These are phyloP conservation scores for Phytophthora sp. DNA, from an alignment of 352 stramenopile genomes.

Conservation along the genomic window DNA sequence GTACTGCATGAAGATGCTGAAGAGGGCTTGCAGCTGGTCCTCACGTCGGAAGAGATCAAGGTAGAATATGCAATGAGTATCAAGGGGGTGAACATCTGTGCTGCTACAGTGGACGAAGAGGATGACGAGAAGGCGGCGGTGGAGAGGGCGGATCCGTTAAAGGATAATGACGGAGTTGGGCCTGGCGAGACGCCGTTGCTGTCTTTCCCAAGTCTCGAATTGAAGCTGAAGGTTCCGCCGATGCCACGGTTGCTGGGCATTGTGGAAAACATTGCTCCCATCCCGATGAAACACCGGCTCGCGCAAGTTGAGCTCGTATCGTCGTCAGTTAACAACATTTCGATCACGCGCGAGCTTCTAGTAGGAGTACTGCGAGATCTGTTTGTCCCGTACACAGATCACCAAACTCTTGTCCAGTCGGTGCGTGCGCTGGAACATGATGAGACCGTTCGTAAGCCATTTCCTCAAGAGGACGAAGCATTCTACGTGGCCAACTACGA, in stretches of 20 bases:
- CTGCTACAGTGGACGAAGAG: conserved; percentile 31
- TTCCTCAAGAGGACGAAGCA: conserved; percentile 46
- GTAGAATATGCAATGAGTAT: conserved; percentile 56
- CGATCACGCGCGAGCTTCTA: conserved; percentile 49
- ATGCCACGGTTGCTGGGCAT: conserved; percentile 62
- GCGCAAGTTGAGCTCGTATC: conserved; percentile 50
- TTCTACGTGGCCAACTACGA: conserved; percentile 65
- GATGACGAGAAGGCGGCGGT: conserved; percentile 15
- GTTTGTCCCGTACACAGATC: conserved; percentile 61
- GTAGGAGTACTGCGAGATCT: conserved; percentile 56
- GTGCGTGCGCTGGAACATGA: conserved; percentile 55
- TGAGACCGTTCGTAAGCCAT: conserved; percentile 37
- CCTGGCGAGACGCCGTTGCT: conserved; percentile 41
- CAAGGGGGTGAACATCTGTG: conserved; percentile 55
- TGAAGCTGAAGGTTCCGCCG: conserved; percentile 60
- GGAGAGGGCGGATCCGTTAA: conserved; percentile 32
- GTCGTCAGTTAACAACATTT: conserved; percentile 44
- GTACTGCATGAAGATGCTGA: conserved; percentile 52
- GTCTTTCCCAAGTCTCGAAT: conserved; percentile 41
- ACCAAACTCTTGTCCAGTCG: conserved; percentile 58
- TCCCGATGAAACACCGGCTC: conserved; percentile 50
- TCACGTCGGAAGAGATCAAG: conserved; percentile 57
- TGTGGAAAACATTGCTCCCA: conserved; percentile 59
- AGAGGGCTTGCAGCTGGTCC: conserved; percentile 51
- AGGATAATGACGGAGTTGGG: conserved; percentile 27